These are phyloP conservation scores for Vitis hybrid DNA, from an alignment of 177 flowering plant species.

Conservation along the genomic window DNA sequence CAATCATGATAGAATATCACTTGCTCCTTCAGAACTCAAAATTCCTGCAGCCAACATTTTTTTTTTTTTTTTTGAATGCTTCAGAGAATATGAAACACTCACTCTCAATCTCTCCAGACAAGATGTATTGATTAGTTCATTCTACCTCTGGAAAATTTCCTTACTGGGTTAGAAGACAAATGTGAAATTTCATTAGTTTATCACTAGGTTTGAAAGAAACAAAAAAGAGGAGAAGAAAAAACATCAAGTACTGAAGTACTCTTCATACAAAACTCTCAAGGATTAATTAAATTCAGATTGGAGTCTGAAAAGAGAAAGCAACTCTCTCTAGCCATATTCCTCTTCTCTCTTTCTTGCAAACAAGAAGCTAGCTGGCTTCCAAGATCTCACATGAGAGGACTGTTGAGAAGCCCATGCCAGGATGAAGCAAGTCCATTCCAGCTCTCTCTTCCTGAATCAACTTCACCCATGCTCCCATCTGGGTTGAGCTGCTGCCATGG, in stretches of 20 bases:
- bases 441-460: constrained; percentile 50
- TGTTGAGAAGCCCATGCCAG: constrained; percentile 70
- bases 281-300: constrained; percentile 3
- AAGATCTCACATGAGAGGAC: constrained; percentile 54
- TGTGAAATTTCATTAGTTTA: constrained; percentile 21
- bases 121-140: neutral
- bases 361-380: neutral
- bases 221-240: neutral
- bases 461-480: constrained; percentile 34
- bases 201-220: constrained; percentile 13
- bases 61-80: neutral
- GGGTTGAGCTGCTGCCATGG: constrained; percentile 58
- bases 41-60: neutral
- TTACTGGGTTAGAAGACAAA: constrained; percentile 22
- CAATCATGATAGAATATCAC: constrained; percentile 45
- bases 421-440: constrained; percentile 59
- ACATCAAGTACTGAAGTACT: constrained; percentile 1
- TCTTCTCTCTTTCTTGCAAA: constrained; percentile 3
- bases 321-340: neutral
- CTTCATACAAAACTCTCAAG: constrained; percentile 14
- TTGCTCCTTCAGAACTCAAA: constrained; percentile 11
- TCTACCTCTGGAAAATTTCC: constrained; percentile 7
- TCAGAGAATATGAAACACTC: constrained; percentile 30
- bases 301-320: constrained; percentile 2
- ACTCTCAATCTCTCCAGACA: constrained; percentile 15